A percentile compares a stretch with the other conserved stretches of the same genome.
phyloP scores from a whole-genome alignment of 306 rosid genomes.

The Castanospermum australe region DNA sequence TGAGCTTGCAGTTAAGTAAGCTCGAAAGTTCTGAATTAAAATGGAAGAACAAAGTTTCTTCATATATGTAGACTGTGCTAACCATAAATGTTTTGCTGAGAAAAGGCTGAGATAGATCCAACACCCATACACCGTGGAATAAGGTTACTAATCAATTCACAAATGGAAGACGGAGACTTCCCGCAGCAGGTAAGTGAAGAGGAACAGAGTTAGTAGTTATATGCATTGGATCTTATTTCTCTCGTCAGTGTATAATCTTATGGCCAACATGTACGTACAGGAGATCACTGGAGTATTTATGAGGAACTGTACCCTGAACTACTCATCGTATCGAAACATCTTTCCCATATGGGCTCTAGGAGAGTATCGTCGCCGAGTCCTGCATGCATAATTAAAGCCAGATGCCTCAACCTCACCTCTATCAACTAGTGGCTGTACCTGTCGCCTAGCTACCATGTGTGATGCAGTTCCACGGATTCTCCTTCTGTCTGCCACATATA shows the following conservation, averaged over 20 bases:
- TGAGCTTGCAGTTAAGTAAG: not conserved
- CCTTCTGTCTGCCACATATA: not conserved
- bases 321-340: constrained; percentile 48
- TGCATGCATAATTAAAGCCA: not conserved
- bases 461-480: too few species aligned
- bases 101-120: constrained; percentile 56
- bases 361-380: constrained; percentile 39
- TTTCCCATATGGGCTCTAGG: constrained; percentile 67
- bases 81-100: constrained; percentile 8
- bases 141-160: constrained; percentile 53
- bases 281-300: constrained; percentile 58
- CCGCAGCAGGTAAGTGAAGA: constrained; percentile 57
- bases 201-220: not conserved
- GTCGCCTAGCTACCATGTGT: not conserved
- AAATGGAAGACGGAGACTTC: constrained; percentile 76
- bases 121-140: constrained; percentile 62
- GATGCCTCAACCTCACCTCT: not conserved
- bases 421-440: not conserved
- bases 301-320: constrained; percentile 51
- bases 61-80: not conserved
- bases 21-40: not conserved
- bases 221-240: not conserved
- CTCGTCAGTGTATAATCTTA: not conserved
- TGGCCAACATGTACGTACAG: constrained; percentile 24
- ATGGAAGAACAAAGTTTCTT: not conserved